These are phyloP conservation scores for Globisporangium echinulatum DNA, from an alignment of 352 stramenopile species.

Conservation along the genomic window DNA sequence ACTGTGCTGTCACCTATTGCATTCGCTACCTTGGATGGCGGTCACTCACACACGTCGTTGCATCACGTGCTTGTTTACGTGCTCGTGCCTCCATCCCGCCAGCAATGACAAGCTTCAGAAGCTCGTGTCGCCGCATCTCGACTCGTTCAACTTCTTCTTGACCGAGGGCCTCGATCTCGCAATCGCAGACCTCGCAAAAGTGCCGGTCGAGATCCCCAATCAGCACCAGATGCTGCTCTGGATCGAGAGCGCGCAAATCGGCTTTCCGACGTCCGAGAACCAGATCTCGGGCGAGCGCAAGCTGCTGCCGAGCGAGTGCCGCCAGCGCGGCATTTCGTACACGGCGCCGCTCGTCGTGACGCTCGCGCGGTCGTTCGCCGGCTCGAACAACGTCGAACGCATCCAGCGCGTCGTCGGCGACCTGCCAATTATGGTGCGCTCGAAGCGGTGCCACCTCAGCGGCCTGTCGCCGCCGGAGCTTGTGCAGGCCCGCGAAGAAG, in stretches of 20 bases:
- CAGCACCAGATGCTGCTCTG: conserved; percentile 76
- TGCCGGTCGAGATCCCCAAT: conserved; percentile 89
- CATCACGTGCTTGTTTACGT: not conserved
- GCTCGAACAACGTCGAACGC: conserved; percentile 78
- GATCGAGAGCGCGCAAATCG: conserved; percentile 95
- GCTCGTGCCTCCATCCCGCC: not conserved
- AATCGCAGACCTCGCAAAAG: conserved; percentile 87
- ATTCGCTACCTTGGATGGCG: not conserved
- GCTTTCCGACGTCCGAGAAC: conserved; percentile 81
- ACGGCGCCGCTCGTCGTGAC: conserved; percentile 92
- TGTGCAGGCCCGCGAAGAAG: conserved; percentile 87
- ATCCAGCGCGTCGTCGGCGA: conserved; percentile 89
- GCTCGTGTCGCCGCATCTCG: conserved; percentile 95
- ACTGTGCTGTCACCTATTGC: not conserved
- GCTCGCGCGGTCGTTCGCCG: conserved; percentile 76
- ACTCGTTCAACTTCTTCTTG: conserved; percentile 98
- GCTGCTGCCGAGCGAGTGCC: conserved; percentile 92
- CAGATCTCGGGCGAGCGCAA: conserved; percentile 81
- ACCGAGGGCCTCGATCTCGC: conserved; percentile 91
- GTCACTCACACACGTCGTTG: not conserved
- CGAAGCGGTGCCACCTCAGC: conserved; percentile 93
- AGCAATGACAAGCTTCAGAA: conserved; percentile 82
- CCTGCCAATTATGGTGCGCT: conserved; percentile 98
- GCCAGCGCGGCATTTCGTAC: conserved; percentile 96
- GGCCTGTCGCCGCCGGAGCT: conserved; percentile 83